Evolutionary conservation across 2,329 filamentous ascomycete species (phyloP).

Genomic region (Pleurostoma richardsiae): DNA sequence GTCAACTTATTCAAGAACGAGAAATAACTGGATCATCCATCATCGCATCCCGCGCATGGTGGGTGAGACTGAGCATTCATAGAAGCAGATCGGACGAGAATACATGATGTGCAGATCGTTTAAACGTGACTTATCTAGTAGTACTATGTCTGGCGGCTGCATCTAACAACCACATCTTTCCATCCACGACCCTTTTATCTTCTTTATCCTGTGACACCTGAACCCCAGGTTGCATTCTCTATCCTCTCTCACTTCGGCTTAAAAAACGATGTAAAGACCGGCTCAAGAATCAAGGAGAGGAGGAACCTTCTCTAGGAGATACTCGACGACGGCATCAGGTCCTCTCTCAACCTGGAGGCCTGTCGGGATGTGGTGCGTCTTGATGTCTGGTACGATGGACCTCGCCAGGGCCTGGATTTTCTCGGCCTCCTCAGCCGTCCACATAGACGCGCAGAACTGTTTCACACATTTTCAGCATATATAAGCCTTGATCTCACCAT

Average conservation of each 20-base stretch:
- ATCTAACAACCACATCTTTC: too few relatives aligned
- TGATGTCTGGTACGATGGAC: conserved; percentile 35
- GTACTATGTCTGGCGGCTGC: too few relatives aligned
- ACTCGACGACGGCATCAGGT: conserved; percentile 46
- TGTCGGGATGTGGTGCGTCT: conserved; percentile 44
- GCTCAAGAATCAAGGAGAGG: background rate
- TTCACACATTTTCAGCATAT: background rate
- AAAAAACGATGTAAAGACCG: too few relatives aligned
- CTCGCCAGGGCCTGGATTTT: conserved; percentile 37
- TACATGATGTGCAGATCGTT: too few relatives aligned
- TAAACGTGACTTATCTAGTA: too few relatives aligned
- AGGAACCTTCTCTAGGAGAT: conserved; percentile 10
- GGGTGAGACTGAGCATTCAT: too few relatives aligned
- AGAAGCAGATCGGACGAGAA: too few relatives aligned
- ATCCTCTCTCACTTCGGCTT: too few relatives aligned
- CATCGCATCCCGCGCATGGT: too few relatives aligned
- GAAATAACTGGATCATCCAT: conserved; percentile 13
- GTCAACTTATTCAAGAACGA: conserved; percentile 30
- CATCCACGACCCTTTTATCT: too few relatives aligned
- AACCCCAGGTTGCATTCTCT: too few relatives aligned
- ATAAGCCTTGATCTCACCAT: background rate
- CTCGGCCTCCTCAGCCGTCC: conserved; percentile 36
- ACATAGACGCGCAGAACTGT: conserved; percentile 27
- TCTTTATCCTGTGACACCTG: too few relatives aligned
- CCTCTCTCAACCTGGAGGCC: conserved; percentile 45